phyloP scores from a whole-genome alignment of 306 rosid genomes.

The Malus sylvestris region DNA sequence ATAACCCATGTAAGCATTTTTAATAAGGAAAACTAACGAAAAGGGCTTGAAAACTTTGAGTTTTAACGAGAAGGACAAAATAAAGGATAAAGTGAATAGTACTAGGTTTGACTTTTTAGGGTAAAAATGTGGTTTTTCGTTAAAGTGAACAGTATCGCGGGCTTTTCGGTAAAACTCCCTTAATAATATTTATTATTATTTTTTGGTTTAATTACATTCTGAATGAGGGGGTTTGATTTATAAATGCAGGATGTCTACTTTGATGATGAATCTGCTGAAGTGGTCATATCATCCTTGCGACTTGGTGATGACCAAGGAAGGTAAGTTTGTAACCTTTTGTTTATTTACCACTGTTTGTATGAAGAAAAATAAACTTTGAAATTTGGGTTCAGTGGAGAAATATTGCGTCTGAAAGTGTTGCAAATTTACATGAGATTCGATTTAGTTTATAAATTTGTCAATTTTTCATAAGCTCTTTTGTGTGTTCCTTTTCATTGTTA shows the following conservation, averaged over 20 bases:
- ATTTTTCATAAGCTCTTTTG: not conserved
- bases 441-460: not conserved
- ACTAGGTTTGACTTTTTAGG: too few species aligned
- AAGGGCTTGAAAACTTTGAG: too few species aligned
- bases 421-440: not conserved
- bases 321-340: conserved; percentile 39
- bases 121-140: too few species aligned
- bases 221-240: conserved; percentile 10
- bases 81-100: too few species aligned
- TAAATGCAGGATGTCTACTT: conserved; percentile 81
- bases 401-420: not conserved
- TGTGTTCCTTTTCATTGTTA: not conserved
- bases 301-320: conserved; percentile 97
- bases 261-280: conserved; percentile 96
- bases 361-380: not conserved
- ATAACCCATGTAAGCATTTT: not conserved
- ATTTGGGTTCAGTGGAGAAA: not conserved
- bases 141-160: too few species aligned
- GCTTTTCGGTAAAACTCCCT: too few species aligned
- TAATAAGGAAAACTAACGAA: too few species aligned
- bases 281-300: conserved; percentile 84
- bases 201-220: not conserved
- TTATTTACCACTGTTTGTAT: not conserved
- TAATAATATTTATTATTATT: too few species aligned
- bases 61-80: too few species aligned